A percentile compares a stretch with the other conserved stretches of the same genome.
Evolutionary conservation across 2,329 filamentous ascomycete genomes (phyloP).

Genomic region (Trichoderma sp.): DNA sequence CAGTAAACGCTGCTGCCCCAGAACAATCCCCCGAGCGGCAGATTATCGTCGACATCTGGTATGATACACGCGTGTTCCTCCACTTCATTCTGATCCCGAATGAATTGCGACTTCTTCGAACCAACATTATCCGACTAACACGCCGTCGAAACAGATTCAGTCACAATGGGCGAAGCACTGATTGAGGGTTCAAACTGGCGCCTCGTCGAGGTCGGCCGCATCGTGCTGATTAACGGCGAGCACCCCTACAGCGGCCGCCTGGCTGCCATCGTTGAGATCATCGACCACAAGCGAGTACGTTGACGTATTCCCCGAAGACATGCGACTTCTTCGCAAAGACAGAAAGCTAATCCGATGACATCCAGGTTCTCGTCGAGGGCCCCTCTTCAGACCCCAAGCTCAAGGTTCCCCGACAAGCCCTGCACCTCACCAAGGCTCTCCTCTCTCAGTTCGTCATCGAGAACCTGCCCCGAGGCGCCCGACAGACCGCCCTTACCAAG

Average conservation of each 20-base stretch:
- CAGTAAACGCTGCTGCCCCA: constrained; percentile 39
- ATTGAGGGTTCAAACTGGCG: constrained; percentile 86
- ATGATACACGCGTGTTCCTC: constrained; percentile 38
- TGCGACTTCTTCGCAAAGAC: constrained; percentile 14
- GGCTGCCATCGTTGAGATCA: constrained; percentile 96
- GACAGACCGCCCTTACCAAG: constrained; percentile 80
- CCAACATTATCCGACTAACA: constrained; percentile 38
- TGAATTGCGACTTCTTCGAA: constrained; percentile 14
- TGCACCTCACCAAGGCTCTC: constrained; percentile 78
- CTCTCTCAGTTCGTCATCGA: constrained; percentile 88
- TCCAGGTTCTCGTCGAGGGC: constrained; percentile 91
- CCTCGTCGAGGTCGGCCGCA: constrained; percentile 97
- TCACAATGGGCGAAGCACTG: constrained; percentile 80
- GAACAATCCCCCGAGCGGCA: constrained; percentile 43
- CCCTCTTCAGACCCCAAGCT: constrained; percentile 79
- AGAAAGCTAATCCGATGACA: constrained; percentile 33
- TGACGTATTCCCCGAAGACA: constrained; percentile 25
- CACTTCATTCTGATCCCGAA: constrained; percentile 29
- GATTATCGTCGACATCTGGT: constrained; percentile 45
- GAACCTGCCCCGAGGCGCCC: constrained; percentile 81
- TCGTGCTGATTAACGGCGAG: constrained; percentile 82
- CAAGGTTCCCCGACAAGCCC: constrained; percentile 82
- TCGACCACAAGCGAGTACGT: constrained; percentile 99
- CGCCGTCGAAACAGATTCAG: constrained; percentile 40
- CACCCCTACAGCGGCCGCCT: constrained; percentile 83